Percentiles rank a stretch among this genome's conserved stretches.
These are phyloP conservation scores for Pseudonitzschia pungens DNA, from an alignment of 108 stramenopile genomes.

Conservation along the genomic window DNA sequence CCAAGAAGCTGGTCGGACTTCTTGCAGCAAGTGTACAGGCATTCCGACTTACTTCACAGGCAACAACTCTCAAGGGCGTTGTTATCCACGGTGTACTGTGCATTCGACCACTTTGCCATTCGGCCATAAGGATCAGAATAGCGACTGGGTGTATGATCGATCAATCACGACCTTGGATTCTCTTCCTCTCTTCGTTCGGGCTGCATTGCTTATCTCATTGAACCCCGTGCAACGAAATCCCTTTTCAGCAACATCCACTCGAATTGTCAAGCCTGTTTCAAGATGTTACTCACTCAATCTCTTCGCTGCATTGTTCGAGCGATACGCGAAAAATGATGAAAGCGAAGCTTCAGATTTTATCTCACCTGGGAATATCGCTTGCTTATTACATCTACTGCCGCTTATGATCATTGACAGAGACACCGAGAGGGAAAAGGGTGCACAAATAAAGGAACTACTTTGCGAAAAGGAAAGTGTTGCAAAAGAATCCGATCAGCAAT, in stretches of 20 bases:
- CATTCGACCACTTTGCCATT: background rate
- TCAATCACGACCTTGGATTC: conserved; percentile 3
- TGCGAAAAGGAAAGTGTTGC: background rate
- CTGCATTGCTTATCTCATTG: background rate
- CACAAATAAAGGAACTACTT: background rate
- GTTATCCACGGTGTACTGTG: background rate
- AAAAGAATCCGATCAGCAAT: background rate
- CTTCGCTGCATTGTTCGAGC: background rate
- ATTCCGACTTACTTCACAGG: conserved; percentile 7
- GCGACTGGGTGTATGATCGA: background rate
- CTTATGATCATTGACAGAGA: background rate
- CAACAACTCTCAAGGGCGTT: background rate
- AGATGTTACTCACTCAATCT: conserved; percentile 7
- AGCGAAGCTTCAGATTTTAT: background rate
- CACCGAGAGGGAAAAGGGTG: background rate
- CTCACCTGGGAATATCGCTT: background rate
- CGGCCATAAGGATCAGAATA: background rate
- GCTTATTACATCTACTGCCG: conserved; percentile 10
- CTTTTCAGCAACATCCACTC: background rate
- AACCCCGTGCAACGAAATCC: background rate
- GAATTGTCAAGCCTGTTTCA: background rate
- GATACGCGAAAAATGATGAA: background rate
- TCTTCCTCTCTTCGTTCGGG: conserved; percentile 5
- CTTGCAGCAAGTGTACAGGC: background rate
- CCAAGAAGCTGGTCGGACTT: background rate